A percentile compares a stretch with the other conserved stretches of the same genome.
phyloP scores from a whole-genome alignment of 2,329 filamentous ascomycete genomes.

The Botryotinia globosa region DNA sequence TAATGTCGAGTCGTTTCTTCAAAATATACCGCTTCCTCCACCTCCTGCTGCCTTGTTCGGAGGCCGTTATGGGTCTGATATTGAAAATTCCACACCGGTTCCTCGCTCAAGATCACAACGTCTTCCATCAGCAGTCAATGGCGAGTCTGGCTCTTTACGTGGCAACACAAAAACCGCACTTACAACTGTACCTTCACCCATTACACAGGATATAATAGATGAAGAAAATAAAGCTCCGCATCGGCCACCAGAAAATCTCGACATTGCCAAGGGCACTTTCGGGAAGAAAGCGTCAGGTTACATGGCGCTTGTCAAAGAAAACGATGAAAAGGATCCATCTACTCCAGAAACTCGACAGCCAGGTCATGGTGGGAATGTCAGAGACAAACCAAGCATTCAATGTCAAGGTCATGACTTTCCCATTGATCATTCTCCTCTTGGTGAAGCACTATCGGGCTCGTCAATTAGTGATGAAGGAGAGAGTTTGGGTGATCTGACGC shows the following conservation, averaged over 20 bases:
- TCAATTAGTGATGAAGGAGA: slow-evolving; percentile 16
- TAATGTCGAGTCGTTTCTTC: slow-evolving; percentile 18
- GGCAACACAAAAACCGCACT: slow-evolving; percentile 20
- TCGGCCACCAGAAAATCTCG: slow-evolving; percentile 14
- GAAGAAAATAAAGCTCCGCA: background rate
- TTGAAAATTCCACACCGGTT: slow-evolving; percentile 7
- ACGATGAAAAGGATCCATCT: background rate
- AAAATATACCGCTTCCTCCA: slow-evolving; percentile 24
- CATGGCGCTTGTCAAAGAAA: slow-evolving; percentile 1
- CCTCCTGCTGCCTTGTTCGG: slow-evolving; percentile 19
- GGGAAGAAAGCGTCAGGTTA: background rate
- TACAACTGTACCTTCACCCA: slow-evolving; percentile 13
- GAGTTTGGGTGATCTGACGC: slow-evolving; percentile 5
- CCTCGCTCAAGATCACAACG: slow-evolving; percentile 15
- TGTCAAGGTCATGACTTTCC: slow-evolving; percentile 12
- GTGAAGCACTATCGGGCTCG: slow-evolving; percentile 18
- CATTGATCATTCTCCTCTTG: slow-evolving; percentile 18
- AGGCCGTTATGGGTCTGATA: slow-evolving; percentile 11
- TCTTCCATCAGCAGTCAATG: background rate
- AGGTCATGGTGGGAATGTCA: background rate
- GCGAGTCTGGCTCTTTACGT: slow-evolving; percentile 1
- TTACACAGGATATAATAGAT: slow-evolving; percentile 9
- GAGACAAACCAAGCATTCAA: slow-evolving; percentile 4
- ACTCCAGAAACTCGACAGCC: slow-evolving; percentile 3
- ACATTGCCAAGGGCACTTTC: slow-evolving; percentile 1